Base-by-base conservation (phyloP, 1,139 yeast species). In the Lodderomyces orthopsilosis region DNA sequence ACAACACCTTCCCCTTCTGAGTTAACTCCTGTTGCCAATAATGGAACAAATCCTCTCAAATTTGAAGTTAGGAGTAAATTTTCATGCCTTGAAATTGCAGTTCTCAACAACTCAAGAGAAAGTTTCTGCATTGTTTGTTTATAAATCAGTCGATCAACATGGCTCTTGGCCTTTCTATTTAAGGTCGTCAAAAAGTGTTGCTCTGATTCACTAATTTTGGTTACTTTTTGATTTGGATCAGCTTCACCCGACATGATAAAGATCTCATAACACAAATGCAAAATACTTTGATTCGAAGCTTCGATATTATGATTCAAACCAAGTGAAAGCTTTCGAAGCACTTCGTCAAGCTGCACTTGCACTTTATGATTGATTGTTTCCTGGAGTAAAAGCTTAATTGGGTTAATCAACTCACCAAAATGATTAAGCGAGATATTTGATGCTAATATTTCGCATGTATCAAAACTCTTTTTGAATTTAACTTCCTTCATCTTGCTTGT, bases 401-500 rank as follows among this genome's bases (percentile, higher is more conserved):
- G 98, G 13, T 71, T 71, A 21, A 93, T 65, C 26, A 94, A 65
- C 41, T 65, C 65, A n/a, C 75, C 70, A 59, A 91, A 87, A 38
- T 70, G 65, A 5, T 72, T 61, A 48, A 91, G 67, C n/a, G 77
- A 68, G 35, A 91, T 77, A 55, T 83, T 81, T 6, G 81, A 63
- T 0, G 96, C 77, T 39, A 91, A 58, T 17, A 90, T 68, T 61
- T 91, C 96, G 33, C 85, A 94, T 6, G 95, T 83, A 53, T 93
- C 98, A 59, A 71, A 86, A 70, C 96, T 85, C 64, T 88, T 90
- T 57, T 88, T 88, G 54, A 82, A 84, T 57, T 88, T 90, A 35
- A 93, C 94, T 68, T 93, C 98, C 55, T 86, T 88, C 83, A 90
- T 87, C 49, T 83, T 83, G 41, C 89, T 83, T 42, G 79, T 80